phyloP scores from a whole-genome alignment of 305 asterid species.

The Salvia sclarea region DNA sequence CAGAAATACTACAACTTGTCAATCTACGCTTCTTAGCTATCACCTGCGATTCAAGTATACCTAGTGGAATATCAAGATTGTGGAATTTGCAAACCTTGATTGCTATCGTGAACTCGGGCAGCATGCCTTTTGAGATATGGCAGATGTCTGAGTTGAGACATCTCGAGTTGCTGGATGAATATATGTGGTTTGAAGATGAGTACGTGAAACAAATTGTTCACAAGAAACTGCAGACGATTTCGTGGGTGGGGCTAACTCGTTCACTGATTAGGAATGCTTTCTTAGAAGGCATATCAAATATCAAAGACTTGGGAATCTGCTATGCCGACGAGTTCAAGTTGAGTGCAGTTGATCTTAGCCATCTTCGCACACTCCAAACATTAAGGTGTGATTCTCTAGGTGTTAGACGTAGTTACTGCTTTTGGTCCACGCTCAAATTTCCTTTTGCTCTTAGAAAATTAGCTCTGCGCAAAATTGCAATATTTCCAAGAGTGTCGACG shows the following conservation, averaged over 20 bases:
- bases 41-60: background rate
- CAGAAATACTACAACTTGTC: conserved; percentile 12
- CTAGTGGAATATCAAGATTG: too few species aligned
- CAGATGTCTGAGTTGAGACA: background rate
- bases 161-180: background rate
- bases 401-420: too few species aligned
- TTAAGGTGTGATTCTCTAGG: background rate
- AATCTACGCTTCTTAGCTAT: conserved; percentile 31
- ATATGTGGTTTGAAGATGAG: background rate
- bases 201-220: too few species aligned
- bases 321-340: background rate
- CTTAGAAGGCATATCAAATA: background rate
- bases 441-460: too few species aligned
- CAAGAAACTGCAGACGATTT: too few species aligned
- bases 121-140: background rate
- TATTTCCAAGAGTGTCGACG: background rate
- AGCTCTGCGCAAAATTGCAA: accelerated
- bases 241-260: too few species aligned
- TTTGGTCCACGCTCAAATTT: too few species aligned
- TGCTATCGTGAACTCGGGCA: background rate
- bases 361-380: background rate
- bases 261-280: too few species aligned
- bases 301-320: too few species aligned
- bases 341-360: background rate
- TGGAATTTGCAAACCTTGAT: conserved; percentile 28